Base-by-base conservation (phyloP, 2,329 filamentous ascomycete species). In the Anthostomella pinea region DNA sequence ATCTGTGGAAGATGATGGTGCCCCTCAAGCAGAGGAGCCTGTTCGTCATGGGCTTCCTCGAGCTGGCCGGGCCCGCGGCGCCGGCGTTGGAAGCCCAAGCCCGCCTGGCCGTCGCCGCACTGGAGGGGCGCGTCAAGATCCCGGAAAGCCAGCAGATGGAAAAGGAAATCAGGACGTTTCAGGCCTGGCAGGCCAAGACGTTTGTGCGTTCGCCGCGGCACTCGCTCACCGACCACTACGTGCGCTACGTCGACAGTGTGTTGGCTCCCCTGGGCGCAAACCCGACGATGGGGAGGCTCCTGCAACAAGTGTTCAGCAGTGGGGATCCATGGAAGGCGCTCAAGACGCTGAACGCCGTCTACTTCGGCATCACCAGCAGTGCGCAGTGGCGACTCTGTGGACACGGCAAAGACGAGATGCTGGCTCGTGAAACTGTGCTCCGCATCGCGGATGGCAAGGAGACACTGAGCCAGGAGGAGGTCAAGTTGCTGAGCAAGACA, bases 351-450 rank as follows among this genome's bases (percentile, higher is more conserved):
- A 50, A 43, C 8, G 53, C 57, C 3, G 58, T 65, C 20, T 64
- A 63, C 46, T 62, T 64, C 33, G 57, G 60, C 19, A 46, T 64
- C 3, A 55, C 55, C n/a, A 56, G 52, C 11, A 54, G 52, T 7
- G 62, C 61, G 14, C 57, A 62, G 43, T 66, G 60, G 52, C 47
- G 62, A 21, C 37, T 65, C 8, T 56, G 54, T 32, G 63, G 63
- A 3, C 33, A 60, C 6, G 59, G 59, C 6, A 47, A 43, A 1
- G 57, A 52, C 25, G 33, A 50, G 10, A 48, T 51, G 21, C 43
- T 64, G 32, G 62, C 60, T 1, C 36, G 39, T 19, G 61, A 54
- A 36, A 64, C 59, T 16, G 33, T 65, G 19, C 35, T 62, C 24
- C 48, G 60, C 21, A 49, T 59, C 15, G 51, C 52, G 1, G 40